These are phyloP conservation scores for Globisporangium yorkense DNA, from an alignment of 352 stramenopile species.

Conservation along the genomic window DNA sequence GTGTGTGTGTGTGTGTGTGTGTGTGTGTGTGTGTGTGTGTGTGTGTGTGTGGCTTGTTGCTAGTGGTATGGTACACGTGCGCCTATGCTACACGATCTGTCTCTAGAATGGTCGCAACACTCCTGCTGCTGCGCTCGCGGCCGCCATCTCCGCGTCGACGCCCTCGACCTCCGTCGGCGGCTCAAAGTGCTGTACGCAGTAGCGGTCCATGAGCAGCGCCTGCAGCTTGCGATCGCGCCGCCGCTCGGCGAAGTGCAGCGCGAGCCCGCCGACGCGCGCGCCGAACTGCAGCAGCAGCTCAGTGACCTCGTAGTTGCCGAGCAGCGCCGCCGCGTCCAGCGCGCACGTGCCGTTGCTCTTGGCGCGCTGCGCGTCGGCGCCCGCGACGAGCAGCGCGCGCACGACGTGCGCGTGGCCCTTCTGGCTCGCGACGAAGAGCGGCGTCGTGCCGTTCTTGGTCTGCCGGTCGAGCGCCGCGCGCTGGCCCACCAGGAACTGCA, in stretches of 20 bases:
- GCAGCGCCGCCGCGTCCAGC: constrained; percentile 60
- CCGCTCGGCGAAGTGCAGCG: constrained; percentile 72
- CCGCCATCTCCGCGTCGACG: background rate
- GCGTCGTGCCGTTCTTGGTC: constrained; percentile 61
- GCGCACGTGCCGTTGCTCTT: constrained; percentile 75
- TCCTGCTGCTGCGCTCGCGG: background rate
- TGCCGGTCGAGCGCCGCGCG: constrained; percentile 22
- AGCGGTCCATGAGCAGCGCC: constrained; percentile 50
- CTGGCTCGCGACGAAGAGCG: constrained; percentile 75
- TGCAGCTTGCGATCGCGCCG: constrained; percentile 55
- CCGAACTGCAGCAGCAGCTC: constrained; percentile 61
- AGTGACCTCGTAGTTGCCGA: constrained; percentile 55
- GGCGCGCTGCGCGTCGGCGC: constrained; percentile 41
- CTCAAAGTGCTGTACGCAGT: constrained; percentile 51
- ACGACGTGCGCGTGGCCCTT: constrained; percentile 56
- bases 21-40: too few species aligned
- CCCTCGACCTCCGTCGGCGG: background rate
- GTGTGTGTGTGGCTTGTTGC: background rate
- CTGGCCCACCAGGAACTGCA: constrained; percentile 46
- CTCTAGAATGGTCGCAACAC: constrained; percentile 4
- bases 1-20: too few species aligned
- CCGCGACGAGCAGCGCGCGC: constrained; percentile 41
- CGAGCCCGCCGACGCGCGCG: constrained; percentile 51
- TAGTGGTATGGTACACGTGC: too few species aligned
- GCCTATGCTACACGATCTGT: background rate